Percentiles rank a stretch among this genome's conserved stretches.
phyloP scores from a whole-genome alignment of 805 yeast genomes.

The Candida insectorum region DNA sequence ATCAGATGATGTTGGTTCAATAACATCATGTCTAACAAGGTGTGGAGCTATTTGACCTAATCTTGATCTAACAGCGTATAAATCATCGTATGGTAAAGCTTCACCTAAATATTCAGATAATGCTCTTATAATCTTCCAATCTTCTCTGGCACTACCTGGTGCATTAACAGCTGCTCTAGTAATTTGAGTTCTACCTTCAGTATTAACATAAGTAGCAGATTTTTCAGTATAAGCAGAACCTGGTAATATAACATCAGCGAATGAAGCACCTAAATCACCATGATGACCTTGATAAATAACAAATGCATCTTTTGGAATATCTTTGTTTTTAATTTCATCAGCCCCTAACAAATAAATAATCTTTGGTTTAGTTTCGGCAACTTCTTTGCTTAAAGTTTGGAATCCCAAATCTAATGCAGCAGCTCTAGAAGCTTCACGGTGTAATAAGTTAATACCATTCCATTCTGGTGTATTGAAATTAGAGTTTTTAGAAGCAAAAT shows the following conservation, averaged over 20 bases:
- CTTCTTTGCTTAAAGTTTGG: constrained; percentile 47
- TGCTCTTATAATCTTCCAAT: constrained; percentile 86
- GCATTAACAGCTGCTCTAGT: constrained; percentile 86
- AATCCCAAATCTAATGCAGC: constrained; percentile 88
- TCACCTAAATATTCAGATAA: constrained; percentile 71
- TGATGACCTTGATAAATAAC: constrained; percentile 91
- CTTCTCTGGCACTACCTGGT: constrained; percentile 88
- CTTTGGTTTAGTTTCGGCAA: constrained; percentile 55
- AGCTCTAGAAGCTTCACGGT: constrained; percentile 82
- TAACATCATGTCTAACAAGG: constrained; percentile 67
- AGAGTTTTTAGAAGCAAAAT: constrained; percentile 51
- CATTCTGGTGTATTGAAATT: constrained; percentile 69
- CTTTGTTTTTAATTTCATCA: constrained; percentile 67
- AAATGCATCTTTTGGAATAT: constrained; percentile 79
- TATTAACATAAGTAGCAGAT: constrained; percentile 78
- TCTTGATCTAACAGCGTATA: constrained; percentile 63
- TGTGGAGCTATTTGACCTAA: constrained; percentile 78
- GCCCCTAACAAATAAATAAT: constrained; percentile 80
- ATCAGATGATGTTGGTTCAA: constrained; percentile 64
- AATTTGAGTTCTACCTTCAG: constrained; percentile 84
- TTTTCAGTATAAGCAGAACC: constrained; percentile 89
- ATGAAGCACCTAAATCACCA: constrained; percentile 85
- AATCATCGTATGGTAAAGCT: constrained; percentile 73
- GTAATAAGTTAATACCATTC: constrained; percentile 80
- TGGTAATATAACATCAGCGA: constrained; percentile 84